Percentiles rank a stretch among this genome's conserved stretches.
Evolutionary conservation across 306 rosid species (phyloP).

Genomic region (Trifolium repens): DNA sequence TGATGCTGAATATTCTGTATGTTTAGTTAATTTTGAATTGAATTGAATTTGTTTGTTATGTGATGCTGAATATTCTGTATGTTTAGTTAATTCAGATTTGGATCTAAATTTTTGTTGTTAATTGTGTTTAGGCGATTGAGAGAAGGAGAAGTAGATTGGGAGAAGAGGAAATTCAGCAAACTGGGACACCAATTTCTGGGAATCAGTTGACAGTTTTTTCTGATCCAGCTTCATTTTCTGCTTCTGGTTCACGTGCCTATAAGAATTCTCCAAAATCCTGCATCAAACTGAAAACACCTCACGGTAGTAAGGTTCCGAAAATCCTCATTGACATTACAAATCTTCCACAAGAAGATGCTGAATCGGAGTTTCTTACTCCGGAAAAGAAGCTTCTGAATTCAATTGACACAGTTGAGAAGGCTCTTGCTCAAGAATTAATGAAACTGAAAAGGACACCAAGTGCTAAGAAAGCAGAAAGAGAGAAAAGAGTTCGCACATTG

Average conservation of each 20-base stretch:
- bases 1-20: background rate
- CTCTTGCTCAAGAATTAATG: constrained; percentile 66
- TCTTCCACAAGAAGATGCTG: constrained; percentile 42
- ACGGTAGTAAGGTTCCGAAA: constrained; percentile 36
- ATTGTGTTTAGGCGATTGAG: constrained; percentile 65
- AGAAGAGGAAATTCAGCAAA: constrained; percentile 52
- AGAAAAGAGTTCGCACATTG: constrained; percentile 63
- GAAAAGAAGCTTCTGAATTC: constrained; percentile 78
- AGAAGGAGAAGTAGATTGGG: constrained; percentile 66
- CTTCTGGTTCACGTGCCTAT: constrained; percentile 25
- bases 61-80: background rate
- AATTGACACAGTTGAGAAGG: constrained; percentile 71
- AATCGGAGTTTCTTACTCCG: constrained; percentile 64
- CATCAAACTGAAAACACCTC: constrained; percentile 37
- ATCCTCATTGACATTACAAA: constrained; percentile 53
- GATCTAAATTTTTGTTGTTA: background rate
- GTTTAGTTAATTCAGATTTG: background rate
- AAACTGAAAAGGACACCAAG: constrained; percentile 68
- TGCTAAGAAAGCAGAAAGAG: constrained; percentile 80
- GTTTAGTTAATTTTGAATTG: background rate
- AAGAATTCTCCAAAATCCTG: constrained; percentile 38
- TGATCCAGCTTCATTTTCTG: constrained; percentile 29
- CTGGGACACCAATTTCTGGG: constrained; percentile 28
- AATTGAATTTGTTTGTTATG: background rate
- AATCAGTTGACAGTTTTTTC: constrained; percentile 35